These are phyloP conservation scores for Camellia lanceoleosa DNA, from an alignment of 148 eudicot species.

Conservation along the genomic window DNA sequence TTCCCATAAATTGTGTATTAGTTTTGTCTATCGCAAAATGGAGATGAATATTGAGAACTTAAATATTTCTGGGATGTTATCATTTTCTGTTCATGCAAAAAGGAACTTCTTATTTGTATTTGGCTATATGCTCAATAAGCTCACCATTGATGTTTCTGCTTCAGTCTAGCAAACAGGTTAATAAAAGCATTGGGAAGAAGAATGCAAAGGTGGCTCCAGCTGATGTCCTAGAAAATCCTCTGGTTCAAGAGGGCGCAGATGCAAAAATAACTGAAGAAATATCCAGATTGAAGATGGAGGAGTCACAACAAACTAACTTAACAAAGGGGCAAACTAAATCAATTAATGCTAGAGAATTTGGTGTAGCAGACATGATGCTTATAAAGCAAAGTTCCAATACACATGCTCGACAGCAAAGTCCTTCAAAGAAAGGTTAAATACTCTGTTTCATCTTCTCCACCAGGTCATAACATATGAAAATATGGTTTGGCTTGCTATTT, in stretches of 20 bases:
- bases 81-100: neutral
- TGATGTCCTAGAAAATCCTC: conserved; percentile 22
- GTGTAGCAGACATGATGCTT: conserved; percentile 24
- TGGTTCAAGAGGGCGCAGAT: conserved; percentile 26
- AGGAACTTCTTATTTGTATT: conserved; percentile 1
- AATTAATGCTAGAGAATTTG: conserved; percentile 12
- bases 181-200: conserved; percentile 35
- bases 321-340: conserved; percentile 20
- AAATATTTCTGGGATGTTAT: neutral
- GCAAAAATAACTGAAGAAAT: conserved; percentile 37
- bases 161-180: conserved; percentile 50
- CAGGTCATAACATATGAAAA: conserved; percentile 3
- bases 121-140: neutral
- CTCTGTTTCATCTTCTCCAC: conserved; percentile 15
- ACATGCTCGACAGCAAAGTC: conserved; percentile 7
- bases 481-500: neutral
- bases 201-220: conserved; percentile 45
- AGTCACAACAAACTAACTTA: conserved; percentile 23
- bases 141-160: conserved; percentile 7
- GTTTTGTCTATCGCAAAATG: neutral
- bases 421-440: conserved; percentile 38
- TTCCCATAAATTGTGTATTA: neutral
- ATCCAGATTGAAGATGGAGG: conserved; percentile 30
- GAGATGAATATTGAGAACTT: neutral
- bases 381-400: conserved; percentile 18